Conservation (phyloP, 164 flowering plant genomes). For the Macadamia integrifolia region DNA sequence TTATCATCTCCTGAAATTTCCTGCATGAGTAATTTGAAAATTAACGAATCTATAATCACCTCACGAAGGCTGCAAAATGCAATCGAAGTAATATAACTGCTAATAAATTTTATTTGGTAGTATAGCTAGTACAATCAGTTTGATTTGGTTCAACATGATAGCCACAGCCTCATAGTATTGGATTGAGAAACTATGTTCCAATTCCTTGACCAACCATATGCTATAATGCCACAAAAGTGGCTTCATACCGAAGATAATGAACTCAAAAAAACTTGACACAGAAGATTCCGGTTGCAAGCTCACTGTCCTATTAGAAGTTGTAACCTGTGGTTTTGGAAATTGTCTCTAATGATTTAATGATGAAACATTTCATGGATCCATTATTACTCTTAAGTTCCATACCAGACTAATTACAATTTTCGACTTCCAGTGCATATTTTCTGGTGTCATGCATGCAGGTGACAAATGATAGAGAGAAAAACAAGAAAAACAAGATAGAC, state of each 20-base stretch:
- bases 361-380: background rate
- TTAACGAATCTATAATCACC: background rate
- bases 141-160: too few species aligned
- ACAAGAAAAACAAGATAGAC: background rate
- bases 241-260: too few species aligned
- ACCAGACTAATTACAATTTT: background rate
- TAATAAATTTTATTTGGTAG: too few species aligned
- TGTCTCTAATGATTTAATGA: background rate
- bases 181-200: too few species aligned
- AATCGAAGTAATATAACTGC: background rate
- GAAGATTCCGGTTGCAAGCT: background rate
- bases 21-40: slow-evolving; percentile 23
- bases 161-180: too few species aligned
- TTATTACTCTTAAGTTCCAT: background rate
- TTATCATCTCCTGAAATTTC: slow-evolving; percentile 33
- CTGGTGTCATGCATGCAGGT: background rate
- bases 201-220: too few species aligned
- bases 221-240: too few species aligned
- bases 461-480: background rate
- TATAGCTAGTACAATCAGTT: too few species aligned
- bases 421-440: background rate
- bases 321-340: background rate
- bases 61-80: background rate
- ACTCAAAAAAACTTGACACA: too few species aligned
- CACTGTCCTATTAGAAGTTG: background rate